Evolutionary conservation across 106 monocot genomes (phyloP).

Genomic region (Agapanthus africanus): DNA sequence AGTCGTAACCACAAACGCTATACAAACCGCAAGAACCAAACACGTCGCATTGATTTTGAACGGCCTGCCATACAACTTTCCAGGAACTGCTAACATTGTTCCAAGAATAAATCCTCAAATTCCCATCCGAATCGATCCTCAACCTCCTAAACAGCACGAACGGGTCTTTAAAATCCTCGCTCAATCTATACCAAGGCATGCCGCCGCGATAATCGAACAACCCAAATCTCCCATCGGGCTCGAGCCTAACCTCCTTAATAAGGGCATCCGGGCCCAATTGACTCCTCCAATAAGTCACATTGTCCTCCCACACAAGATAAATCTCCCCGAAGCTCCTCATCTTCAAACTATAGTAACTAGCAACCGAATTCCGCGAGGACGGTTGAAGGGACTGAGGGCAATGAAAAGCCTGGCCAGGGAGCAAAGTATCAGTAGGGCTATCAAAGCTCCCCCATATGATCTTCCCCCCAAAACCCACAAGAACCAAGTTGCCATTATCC

Average conservation of each 20-base stretch:
- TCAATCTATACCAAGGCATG: conserved; percentile 14
- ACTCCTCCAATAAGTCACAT: conserved; percentile 42
- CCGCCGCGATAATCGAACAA: conserved; percentile 16
- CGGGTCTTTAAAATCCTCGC: conserved; percentile 38
- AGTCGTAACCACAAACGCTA: conserved; percentile 29
- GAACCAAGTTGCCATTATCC: conserved; percentile 28
- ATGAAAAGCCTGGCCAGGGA: conserved; percentile 27
- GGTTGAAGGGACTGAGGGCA: conserved; percentile 32
- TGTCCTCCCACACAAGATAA: conserved; percentile 42
- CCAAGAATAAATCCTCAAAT: conserved; percentile 46
- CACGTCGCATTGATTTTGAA: conserved; percentile 33
- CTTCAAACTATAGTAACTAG: conserved; percentile 35
- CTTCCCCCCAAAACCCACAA: conserved; percentile 10
- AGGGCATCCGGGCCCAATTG: background rate
- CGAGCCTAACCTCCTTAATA: conserved; percentile 22
- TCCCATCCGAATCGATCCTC: conserved; percentile 36
- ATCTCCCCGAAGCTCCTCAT: conserved; percentile 24
- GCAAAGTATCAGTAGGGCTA: conserved; percentile 34
- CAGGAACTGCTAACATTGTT: conserved; percentile 16
- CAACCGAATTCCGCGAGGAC: conserved; percentile 9
- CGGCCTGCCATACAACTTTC: conserved; percentile 36
- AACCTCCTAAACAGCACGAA: conserved; percentile 19
- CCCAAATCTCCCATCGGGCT: conserved; percentile 23
- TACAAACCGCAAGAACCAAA: conserved; percentile 40
- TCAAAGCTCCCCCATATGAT: conserved; percentile 32